Evolutionary conservation across 2,329 filamentous ascomycete genomes (phyloP), one percentile per base, ranked within the genome.

Genomic region (Colletotrichum sp.): DNA sequence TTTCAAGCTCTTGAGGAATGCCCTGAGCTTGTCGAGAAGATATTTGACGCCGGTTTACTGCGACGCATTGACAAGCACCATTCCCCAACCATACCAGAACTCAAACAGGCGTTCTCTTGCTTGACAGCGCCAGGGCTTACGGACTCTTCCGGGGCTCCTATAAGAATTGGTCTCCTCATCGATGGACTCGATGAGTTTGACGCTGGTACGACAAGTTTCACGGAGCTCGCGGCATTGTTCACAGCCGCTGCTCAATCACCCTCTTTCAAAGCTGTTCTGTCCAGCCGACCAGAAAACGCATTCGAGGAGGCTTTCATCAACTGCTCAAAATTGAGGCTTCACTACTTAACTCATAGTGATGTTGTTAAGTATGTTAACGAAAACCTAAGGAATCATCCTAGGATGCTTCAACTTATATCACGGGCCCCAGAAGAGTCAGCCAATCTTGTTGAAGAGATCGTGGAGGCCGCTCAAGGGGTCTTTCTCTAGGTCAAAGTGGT

Each of bases 331-430:
- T 1, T 43, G 8, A 43, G 38, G 0, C 38, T 43, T 1, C 38
- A 43, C 18, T 5, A 6, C 2, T 18, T n/a, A 0, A 43, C 38
- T 5, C 38, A n/a, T 3, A 3, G 3, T 9, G 38, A 43, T 1
- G 8, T 43, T 3, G 18, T 43, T 8, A 5, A 43, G 3, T 43
- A 43, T 10, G 18, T n/a, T 2, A 10, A 43, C 18, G 38, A n/a
- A 5, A 43, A 43, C 1, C 38, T 43, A 3, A 26, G 4, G 26
- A 26, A 26, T 26, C 26, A 26, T 26, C 38, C 38, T 10, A 5
- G 38, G 3, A 43, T 38, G 36, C 3, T 16, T 3, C 34, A 36
- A 7, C 34, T 36, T 16, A 2, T 1, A 7, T 14, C 34, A 1
- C 34, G 16, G 14, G 34, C 32, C 32, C 32, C 30, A 10, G 30